phyloP scores from a whole-genome alignment of 2,329 filamentous ascomycete genomes.

The Paecilomyces dactylethromorphus region DNA sequence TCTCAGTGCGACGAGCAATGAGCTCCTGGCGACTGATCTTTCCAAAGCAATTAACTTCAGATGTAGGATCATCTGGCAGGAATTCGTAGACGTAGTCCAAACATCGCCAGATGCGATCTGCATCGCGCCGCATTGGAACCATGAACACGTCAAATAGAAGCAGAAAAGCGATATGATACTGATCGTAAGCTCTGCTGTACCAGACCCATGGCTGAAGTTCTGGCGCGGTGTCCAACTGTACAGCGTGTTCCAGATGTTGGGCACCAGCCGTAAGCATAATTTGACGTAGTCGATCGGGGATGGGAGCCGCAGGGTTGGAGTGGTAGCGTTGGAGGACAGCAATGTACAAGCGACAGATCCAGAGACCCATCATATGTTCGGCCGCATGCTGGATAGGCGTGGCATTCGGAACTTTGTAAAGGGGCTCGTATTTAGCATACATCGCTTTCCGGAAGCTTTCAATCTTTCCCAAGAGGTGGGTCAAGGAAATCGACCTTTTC shows the following conservation, averaged over 20 bases:
- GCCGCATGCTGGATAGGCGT: slow-evolving; percentile 57
- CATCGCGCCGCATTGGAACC: slow-evolving; percentile 50
- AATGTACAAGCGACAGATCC: slow-evolving; percentile 57
- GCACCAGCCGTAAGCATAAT: slow-evolving; percentile 58
- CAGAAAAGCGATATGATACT: slow-evolving; percentile 65
- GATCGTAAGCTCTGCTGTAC: slow-evolving; percentile 66
- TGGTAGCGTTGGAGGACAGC: slow-evolving; percentile 65
- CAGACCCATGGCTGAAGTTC: slow-evolving; percentile 57
- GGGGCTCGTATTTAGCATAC: slow-evolving; percentile 58
- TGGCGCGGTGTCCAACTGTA: slow-evolving; percentile 48
- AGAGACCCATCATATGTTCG: slow-evolving; percentile 58
- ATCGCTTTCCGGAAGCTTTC: slow-evolving; percentile 61
- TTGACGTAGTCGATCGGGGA: slow-evolving; percentile 52
- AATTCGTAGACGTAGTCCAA: slow-evolving; percentile 64
- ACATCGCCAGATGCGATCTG: slow-evolving; percentile 62
- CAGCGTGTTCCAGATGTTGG: slow-evolving; percentile 48
- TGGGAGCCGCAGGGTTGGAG: slow-evolving; percentile 26
- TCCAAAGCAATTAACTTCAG: neutral
- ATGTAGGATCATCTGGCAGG: slow-evolving; percentile 44
- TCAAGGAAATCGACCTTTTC: slow-evolving; percentile 54
- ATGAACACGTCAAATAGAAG: slow-evolving; percentile 62
- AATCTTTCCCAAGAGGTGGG: slow-evolving; percentile 59
- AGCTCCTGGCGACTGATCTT: slow-evolving; percentile 9
- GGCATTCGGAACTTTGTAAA: slow-evolving; percentile 50
- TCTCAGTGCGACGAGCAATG: slow-evolving; percentile 41